Conservation (phyloP, 2,329 filamentous ascomycete species). For the Exophiala aquamarina region DNA sequence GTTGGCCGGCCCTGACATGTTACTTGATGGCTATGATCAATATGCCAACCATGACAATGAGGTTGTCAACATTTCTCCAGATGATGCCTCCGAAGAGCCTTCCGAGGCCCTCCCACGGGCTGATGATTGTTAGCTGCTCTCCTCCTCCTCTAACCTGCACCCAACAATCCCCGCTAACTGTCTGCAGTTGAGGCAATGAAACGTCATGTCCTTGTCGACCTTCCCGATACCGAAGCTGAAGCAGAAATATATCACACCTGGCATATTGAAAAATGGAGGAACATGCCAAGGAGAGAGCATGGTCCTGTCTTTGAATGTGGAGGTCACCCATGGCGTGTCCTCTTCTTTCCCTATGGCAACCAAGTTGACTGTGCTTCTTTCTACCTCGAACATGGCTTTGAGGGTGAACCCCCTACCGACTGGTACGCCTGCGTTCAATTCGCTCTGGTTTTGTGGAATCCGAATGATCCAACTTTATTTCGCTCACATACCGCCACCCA, state of each 20-base stretch:
- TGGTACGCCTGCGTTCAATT: slow-evolving; percentile 99
- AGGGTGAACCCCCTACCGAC: slow-evolving; percentile 74
- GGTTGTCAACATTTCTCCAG: slow-evolving; percentile 62
- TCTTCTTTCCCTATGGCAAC: slow-evolving; percentile 95
- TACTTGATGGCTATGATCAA: slow-evolving; percentile 57
- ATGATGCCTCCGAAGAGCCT: slow-evolving; percentile 57
- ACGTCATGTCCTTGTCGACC: slow-evolving; percentile 70
- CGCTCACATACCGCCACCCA: slow-evolving; percentile 80
- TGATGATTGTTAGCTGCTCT: slow-evolving; percentile 52
- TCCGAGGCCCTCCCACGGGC: slow-evolving; percentile 55
- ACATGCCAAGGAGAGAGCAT: slow-evolving; percentile 75
- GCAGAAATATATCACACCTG: slow-evolving; percentile 78
- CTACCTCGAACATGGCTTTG: slow-evolving; percentile 89
- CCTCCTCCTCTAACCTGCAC: slow-evolving; percentile 3
- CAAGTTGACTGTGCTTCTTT: slow-evolving; percentile 92
- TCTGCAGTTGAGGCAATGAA: slow-evolving; percentile 77
- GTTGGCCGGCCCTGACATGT: slow-evolving; percentile 61
- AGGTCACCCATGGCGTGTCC: slow-evolving; percentile 87
- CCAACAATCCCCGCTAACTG: slow-evolving; percentile 1
- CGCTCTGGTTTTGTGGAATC: slow-evolving; percentile 89
- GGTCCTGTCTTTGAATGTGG: slow-evolving; percentile 85
- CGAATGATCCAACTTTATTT: slow-evolving; percentile 84
- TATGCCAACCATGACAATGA: slow-evolving; percentile 63
- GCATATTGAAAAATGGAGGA: slow-evolving; percentile 82
- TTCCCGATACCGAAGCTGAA: slow-evolving; percentile 77